Evolutionary conservation across 495 filamentous ascomycete species (phyloP), one percentile per base, ranked within the genome.

Genomic region (Polyplosphaeria fusca): DNA sequence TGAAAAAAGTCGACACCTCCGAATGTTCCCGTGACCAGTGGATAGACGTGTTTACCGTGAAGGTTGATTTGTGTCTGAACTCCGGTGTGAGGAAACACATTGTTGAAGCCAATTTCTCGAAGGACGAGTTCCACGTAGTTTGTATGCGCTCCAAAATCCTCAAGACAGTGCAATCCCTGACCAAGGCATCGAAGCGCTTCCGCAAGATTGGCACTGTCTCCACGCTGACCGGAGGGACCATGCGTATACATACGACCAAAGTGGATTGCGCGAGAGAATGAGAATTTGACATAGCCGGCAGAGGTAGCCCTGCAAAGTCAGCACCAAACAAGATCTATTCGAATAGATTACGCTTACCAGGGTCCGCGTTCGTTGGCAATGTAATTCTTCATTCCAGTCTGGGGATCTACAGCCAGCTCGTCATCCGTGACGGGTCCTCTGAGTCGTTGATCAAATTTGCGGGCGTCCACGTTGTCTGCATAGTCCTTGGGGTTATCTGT

Each of bases 321-420:
- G n/a, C n/a, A n/a, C n/a, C n/a, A n/a, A n/a, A n/a, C n/a, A n/a
- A n/a, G n/a, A n/a, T n/a, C n/a, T n/a, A n/a, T n/a, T n/a, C n/a
- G n/a, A n/a, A n/a, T n/a, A n/a, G n/a, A n/a, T n/a, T n/a, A n/a
- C n/a, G n/a, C n/a, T n/a, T n/a, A n/a, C 86, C 88, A 92, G 46
- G 76, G 76, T 2, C 91, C 89, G 5, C 65, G 68, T 68, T 96
- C 93, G 62, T 96, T 97, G 37, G 91, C 86, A 58, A 98, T 96
- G 71, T 98, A 98, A 68, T 97, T 96, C 73, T 98, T 98, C 92
- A 98, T 95, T 12, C 89, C 91, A 3, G 91, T 96, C 3, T 85
- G 70, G 3, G 75, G 78, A 66, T 97, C 93, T 45, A 97, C 79
- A 25, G 89, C 86, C 19, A 95, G 82, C 65, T 98, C 93, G 20